Evolutionary conservation across 345 rosid species (phyloP), one percentile per base, ranked within the genome.

Genomic region (Streptanthus diversifolius): DNA sequence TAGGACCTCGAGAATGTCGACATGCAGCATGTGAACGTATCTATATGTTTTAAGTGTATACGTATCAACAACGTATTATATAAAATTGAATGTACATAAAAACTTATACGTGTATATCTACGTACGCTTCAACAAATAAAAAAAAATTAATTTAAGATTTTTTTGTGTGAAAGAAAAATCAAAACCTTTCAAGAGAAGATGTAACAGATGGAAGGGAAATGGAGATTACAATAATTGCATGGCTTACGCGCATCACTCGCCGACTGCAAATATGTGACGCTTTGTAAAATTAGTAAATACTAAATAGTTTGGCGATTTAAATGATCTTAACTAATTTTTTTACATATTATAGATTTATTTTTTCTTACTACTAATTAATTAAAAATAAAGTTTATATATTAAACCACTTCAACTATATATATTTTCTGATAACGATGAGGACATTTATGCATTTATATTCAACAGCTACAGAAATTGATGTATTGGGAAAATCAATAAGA

Each of bases 191-290:
- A 43, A 40, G 21, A 37, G 39, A 66, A 52, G 70, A 52, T 37
- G 17, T 57, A 62, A 60, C 63, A 65, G 59, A 55, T 43, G 59
- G 58, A 52, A 41, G 65, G 8, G 65, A 47, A 17, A 18, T 51
- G 15, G 45, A 41, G 45, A 54, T 64, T 55, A 56, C 30, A 12
- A 56, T 30, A 64, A 60, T 76, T 83, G 89, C 88, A 83, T 83
- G 85, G 77, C 82, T 81, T 88, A 81, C 87, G 85, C 86, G 87
- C 81, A 81, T 83, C 85, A 73, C 27, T 19, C 43, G 56, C 79
- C 73, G 58, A 62, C 52, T 33, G 35, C 73, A 60, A 60, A 29
- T 58, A 37, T 39, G 73, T 70, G 86, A 79, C 80, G 66, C 84
- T 74, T 82, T 80, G 79, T 80, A 70, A 44, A 21, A 18, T 44